phyloP scores from a whole-genome alignment of 768 basidiomycete genomes.

The Coprinellus micaceus region DNA sequence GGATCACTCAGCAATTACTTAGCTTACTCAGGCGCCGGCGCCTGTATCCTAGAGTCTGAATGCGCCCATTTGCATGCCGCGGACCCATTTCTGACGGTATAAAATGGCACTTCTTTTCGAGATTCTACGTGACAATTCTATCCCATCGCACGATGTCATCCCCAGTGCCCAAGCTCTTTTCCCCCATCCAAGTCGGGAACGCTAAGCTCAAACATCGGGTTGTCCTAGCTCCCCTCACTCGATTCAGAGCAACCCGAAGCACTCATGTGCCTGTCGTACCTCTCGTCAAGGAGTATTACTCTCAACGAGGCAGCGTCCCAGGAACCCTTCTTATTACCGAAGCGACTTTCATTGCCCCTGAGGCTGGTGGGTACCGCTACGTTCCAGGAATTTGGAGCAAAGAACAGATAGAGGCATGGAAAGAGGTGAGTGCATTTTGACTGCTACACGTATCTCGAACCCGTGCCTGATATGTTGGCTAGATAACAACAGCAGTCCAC shows the following conservation, averaged over 20 bases:
- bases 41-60: too few species aligned
- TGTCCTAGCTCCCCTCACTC: conserved; percentile 52
- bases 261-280: conserved; percentile 33
- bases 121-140: neutral
- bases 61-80: too few species aligned
- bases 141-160: neutral
- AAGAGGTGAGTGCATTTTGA: conserved; percentile 29
- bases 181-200: conserved; percentile 43
- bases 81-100: too few species aligned
- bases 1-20: too few species aligned
- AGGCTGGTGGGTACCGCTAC: conserved; percentile 27
- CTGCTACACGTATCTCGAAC: too few species aligned
- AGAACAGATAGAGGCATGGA: conserved; percentile 54
- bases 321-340: conserved; percentile 60
- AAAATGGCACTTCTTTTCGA: neutral
- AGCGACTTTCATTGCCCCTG: conserved; percentile 47
- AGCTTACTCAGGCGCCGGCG: too few species aligned
- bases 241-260: conserved; percentile 34
- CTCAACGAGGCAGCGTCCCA: conserved; percentile 41
- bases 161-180: conserved; percentile 38
- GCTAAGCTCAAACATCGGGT: conserved; percentile 45
- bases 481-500: conserved; percentile 44
- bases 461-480: too few species aligned
- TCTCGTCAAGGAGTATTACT: conserved; percentile 42
- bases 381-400: conserved; percentile 48